Evolutionary conservation across 257 asterid species (phyloP).

Genomic region (Vinca minor): DNA sequence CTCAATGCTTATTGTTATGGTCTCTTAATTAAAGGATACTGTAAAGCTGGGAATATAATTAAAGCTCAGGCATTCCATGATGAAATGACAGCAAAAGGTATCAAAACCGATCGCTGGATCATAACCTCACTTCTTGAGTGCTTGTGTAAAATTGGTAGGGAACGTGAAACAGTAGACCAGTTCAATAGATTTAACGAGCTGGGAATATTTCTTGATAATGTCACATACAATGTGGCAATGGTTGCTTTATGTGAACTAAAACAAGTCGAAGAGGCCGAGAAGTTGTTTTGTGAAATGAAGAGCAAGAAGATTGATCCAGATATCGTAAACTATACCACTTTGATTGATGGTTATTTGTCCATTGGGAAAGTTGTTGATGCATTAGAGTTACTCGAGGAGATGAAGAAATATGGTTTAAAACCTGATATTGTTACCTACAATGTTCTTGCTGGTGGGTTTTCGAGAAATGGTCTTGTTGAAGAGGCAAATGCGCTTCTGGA

Average conservation of each 20-base stretch:
- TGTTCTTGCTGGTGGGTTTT: constrained; percentile 59
- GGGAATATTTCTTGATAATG: constrained; percentile 56
- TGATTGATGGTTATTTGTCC: constrained; percentile 54
- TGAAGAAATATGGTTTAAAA: constrained; percentile 40
- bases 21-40: constrained; percentile 50
- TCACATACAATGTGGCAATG: constrained; percentile 52
- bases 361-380: constrained; percentile 52
- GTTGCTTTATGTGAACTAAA: constrained; percentile 61
- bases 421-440: constrained; percentile 55
- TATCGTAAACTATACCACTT: constrained; percentile 61
- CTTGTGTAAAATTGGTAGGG: constrained; percentile 55
- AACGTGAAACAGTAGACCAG: constrained; percentile 36
- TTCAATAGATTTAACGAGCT: constrained; percentile 35
- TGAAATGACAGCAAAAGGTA: constrained; percentile 55
- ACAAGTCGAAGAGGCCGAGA: constrained; percentile 45
- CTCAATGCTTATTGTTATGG: constrained; percentile 38
- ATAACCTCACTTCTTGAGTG: constrained; percentile 58
- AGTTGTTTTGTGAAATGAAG: constrained; percentile 66
- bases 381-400: constrained; percentile 40
- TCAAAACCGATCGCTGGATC: constrained; percentile 46
- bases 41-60: constrained; percentile 42
- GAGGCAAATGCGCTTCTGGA: constrained; percentile 37
- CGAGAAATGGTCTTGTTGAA: constrained; percentile 38
- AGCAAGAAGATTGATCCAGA: constrained; percentile 46
- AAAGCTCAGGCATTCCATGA: constrained; percentile 42